Evolutionary conservation across 495 filamentous ascomycete species (phyloP).

Genomic region (Aspergillus nanangensis): DNA sequence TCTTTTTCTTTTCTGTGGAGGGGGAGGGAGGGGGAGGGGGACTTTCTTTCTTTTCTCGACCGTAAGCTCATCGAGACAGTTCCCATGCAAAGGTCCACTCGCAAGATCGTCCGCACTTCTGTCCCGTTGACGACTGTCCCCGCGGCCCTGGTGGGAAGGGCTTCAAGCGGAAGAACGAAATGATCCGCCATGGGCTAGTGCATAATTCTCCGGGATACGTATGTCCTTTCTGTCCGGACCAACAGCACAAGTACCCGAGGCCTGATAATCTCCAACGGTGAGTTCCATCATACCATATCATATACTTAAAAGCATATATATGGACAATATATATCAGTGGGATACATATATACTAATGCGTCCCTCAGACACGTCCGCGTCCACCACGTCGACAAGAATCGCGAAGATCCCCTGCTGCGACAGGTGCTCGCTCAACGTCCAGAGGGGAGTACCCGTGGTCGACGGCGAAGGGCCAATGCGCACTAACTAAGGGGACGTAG

Average conservation of each 20-base stretch:
- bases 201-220: constrained; percentile 95
- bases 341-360: too few relatives aligned
- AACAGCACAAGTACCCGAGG: constrained; percentile 93
- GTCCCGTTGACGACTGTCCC: constrained; percentile 73
- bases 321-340: too few relatives aligned
- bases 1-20: too few relatives aligned
- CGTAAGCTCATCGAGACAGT: constrained; percentile 39
- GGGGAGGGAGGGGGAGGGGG: too few relatives aligned
- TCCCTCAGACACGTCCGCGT: constrained; percentile 73
- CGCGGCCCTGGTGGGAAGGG: constrained; percentile 83
- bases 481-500: too few relatives aligned
- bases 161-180: constrained; percentile 99
- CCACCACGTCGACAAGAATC: constrained; percentile 82
- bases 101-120: constrained; percentile 85
- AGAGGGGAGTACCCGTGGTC: constrained; percentile 77
- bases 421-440: constrained; percentile 79
- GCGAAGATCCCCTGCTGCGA: constrained; percentile 73
- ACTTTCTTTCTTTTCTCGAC: too few relatives aligned
- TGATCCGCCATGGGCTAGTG: constrained; percentile 95
- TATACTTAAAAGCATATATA: too few relatives aligned
- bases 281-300: too few relatives aligned
- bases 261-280: constrained; percentile 98
- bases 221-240: constrained; percentile 93
- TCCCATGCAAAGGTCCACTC: constrained; percentile 99
- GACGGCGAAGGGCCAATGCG: constrained; percentile 59